Percentiles rank a stretch among this genome's conserved stretches.
Evolutionary conservation across 2,329 filamentous ascomycete species (phyloP).

Genomic region (Pseudocercospora pini-densiflorae): DNA sequence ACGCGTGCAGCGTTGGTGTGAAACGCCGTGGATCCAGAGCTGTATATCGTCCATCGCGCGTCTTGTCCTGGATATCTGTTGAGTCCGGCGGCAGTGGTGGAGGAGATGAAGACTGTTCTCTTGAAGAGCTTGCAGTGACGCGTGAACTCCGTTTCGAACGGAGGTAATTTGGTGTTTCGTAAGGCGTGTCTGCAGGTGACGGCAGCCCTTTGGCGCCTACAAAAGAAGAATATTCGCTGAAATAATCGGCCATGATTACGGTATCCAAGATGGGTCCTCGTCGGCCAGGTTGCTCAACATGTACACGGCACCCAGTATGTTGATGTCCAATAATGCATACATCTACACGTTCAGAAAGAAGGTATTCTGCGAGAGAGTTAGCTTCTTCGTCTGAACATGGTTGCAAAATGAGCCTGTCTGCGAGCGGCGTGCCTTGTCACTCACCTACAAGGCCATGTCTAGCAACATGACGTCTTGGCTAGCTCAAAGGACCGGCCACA

Average conservation of each 20-base stretch:
- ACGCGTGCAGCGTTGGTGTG: constrained; percentile 93
- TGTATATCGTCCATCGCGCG: constrained; percentile 60
- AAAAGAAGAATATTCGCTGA: constrained; percentile 50
- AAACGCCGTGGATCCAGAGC: constrained; percentile 89
- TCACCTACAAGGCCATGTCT: constrained; percentile 12
- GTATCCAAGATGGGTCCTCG: not conserved
- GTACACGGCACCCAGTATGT: constrained; percentile 36
- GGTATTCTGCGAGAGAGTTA: constrained; percentile 17
- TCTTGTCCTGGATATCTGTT: constrained; percentile 41
- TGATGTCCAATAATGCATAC: constrained; percentile 23
- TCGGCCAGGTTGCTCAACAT: constrained; percentile 1
- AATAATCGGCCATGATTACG: constrained; percentile 48
- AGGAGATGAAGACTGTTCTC: constrained; percentile 65
- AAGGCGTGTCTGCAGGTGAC: constrained; percentile 72
- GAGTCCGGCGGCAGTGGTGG: constrained; percentile 56
- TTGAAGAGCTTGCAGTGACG: constrained; percentile 59
- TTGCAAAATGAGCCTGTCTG: constrained; percentile 10
- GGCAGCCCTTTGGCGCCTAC: constrained; percentile 64
- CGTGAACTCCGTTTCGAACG: constrained; percentile 68
- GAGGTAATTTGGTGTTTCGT: constrained; percentile 59
- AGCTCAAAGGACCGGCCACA: not conserved
- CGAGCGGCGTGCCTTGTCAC: not conserved
- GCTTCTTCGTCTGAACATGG: not conserved
- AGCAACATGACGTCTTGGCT: constrained; percentile 14
- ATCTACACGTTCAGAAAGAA: constrained; percentile 22